Base-by-base conservation (phyloP, 1,284 basidiomycete genomes). In the Ganoderma multipileum region DNA sequence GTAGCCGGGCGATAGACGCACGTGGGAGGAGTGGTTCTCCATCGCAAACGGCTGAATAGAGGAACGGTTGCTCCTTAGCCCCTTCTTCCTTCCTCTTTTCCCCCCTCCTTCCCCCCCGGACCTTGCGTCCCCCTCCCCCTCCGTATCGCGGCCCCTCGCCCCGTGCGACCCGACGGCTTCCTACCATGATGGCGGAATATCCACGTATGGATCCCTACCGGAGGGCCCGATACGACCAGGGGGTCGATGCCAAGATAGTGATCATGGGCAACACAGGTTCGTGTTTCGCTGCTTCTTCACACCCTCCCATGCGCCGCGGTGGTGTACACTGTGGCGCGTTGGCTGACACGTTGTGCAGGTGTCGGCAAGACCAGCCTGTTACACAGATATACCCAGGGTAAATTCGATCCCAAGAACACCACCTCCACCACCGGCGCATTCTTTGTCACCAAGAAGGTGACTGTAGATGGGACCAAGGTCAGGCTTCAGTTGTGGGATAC, bases 361-460 rank as follows among this genome's bases (percentile, higher is more conserved):
- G 96, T 98, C 63, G 96, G 96, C 75, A 98, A 98, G 84, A 98
- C 97, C 57, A 96, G 95, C 76, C 88, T 99, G 63, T 90, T 98
- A 68, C 90, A 96, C 76, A 91, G 97, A 67, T 98, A 97, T 82
- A 97, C 95, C 68, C 94, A 96, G 77, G 92, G 96, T 79, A 92
- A 87, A 78, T 98, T 96, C 83, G 91, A 93, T 80, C 92, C 92
- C 66, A 90, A 91, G 83, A 92, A 90, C 79, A 93, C 93, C 67
- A 93, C 93, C 28, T 95, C 96, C 44, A 98, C 97, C 63, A 96
- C 97, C 76, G 97, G 96, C 68, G 96, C 96, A 62, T 95, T 95
- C 78, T 96, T 99, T 80, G 91, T 97, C 73, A 95, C 95, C 64
- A 97, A 98, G 86, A 98, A 98, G 83, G 91, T 97, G 54, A 88